Evolutionary conservation across 306 rosid genomes (phyloP).

Genomic region (Dryas alaskensis): DNA sequence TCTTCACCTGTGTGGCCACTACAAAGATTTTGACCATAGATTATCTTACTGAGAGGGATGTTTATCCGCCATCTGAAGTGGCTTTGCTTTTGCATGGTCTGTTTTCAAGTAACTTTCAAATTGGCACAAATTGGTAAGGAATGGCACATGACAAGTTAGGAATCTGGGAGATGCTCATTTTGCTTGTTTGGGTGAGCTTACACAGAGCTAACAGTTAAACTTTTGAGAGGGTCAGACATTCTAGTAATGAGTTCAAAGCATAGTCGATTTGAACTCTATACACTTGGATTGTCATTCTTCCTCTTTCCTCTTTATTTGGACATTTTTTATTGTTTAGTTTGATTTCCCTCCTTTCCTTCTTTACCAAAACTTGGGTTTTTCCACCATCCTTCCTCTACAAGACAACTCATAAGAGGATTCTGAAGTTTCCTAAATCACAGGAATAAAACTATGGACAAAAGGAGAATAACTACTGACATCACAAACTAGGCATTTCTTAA

Average conservation of each 20-base stretch:
- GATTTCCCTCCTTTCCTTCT: not conserved
- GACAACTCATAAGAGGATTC: not conserved
- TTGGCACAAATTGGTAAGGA: not conserved
- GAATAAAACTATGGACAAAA: not conserved
- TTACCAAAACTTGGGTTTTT: not conserved
- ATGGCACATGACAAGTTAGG: not conserved
- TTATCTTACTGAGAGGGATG: not conserved
- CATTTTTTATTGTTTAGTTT: not conserved
- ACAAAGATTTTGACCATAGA: not conserved
- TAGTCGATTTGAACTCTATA: not conserved
- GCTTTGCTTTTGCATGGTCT: not conserved
- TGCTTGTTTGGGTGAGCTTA: not conserved
- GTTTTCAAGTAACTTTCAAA: not conserved
- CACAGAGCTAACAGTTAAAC: not conserved
- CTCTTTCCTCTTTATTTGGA: not conserved
- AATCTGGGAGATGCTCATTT: not conserved
- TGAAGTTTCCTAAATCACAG: not conserved
- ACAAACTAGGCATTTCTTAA: not conserved
- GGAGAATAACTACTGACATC: not conserved
- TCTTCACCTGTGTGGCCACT: not conserved
- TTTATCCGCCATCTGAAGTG: not conserved
- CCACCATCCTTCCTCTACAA: constrained; percentile 3
- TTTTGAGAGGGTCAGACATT: not conserved
- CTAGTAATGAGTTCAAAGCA: not conserved
- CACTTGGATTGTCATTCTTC: not conserved